These are phyloP conservation scores for Trichoderma cornu-damae DNA, from an alignment of 2,329 filamentous ascomycete genomes.

Conservation along the genomic window DNA sequence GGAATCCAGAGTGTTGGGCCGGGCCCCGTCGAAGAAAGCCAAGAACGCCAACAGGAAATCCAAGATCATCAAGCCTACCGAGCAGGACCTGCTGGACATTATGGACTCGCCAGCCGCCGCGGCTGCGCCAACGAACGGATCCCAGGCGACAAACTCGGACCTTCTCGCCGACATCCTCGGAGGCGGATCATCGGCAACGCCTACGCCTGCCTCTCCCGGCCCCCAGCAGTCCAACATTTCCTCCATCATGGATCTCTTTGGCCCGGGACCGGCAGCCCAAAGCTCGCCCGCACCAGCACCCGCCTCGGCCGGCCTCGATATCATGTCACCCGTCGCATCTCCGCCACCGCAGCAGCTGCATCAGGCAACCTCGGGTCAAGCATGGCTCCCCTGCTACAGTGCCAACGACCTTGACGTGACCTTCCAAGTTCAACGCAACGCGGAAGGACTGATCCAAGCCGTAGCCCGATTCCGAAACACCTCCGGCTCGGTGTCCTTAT, in stretches of 20 bases:
- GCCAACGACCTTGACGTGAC: conserved; percentile 79
- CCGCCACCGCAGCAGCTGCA: conserved; percentile 43
- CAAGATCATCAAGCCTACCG: conserved; percentile 74
- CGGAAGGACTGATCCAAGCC: conserved; percentile 74
- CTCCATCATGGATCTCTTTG: conserved; percentile 89
- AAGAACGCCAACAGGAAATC: conserved; percentile 69
- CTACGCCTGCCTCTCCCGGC: conserved; percentile 38
- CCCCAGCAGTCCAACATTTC: conserved; percentile 53
- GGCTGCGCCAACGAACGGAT: conserved; percentile 46
- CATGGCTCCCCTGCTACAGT: conserved; percentile 69
- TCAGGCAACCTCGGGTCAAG: conserved; percentile 38
- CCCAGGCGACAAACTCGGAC: conserved; percentile 69
- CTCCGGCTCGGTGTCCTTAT: conserved; percentile 59
- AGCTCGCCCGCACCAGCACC: conserved; percentile 27
- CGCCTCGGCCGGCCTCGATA: conserved; percentile 43
- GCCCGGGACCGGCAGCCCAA: conserved; percentile 39
- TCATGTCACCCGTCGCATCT: conserved; percentile 44
- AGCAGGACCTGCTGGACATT: conserved; percentile 88
- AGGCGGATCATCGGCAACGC: conserved; percentile 48
- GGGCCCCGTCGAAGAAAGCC: conserved; percentile 61
- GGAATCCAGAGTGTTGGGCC: conserved; percentile 83
- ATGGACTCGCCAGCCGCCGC: conserved; percentile 68
- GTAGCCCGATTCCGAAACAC: conserved; percentile 78
- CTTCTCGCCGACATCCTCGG: conserved; percentile 88
- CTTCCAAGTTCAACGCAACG: conserved; percentile 77